Percentiles rank a stretch among this genome's conserved stretches.
Evolutionary conservation across 2,329 filamentous ascomycete genomes (phyloP).

Genomic region (Cryphonectria parasitica): DNA sequence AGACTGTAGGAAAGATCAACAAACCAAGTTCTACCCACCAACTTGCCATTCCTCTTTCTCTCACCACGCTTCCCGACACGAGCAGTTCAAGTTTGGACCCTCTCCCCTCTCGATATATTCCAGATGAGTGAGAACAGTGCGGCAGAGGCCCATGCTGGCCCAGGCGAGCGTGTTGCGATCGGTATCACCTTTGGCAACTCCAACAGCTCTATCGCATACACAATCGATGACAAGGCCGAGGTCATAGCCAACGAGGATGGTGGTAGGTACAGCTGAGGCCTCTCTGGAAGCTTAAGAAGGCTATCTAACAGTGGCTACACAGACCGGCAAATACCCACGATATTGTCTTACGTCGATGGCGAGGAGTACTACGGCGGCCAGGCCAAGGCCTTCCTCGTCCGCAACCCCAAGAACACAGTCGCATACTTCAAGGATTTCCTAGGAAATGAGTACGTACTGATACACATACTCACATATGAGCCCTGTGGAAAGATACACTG

Average conservation of each 20-base stretch:
- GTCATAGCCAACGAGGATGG: constrained; percentile 99
- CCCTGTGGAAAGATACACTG: too few species aligned
- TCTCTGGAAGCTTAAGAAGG: not conserved
- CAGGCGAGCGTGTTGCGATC: constrained; percentile 72
- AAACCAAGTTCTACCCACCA: not conserved
- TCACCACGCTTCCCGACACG: constrained; percentile 27
- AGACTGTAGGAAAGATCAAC: not conserved
- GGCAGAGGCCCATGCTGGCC: constrained; percentile 51
- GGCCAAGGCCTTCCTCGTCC: constrained; percentile 90
- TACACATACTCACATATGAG: not conserved
- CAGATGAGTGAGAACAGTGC: constrained; percentile 53
- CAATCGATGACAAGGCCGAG: constrained; percentile 90
- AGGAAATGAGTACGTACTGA: constrained; percentile 76
- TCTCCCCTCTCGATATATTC: not conserved
- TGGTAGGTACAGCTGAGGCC: constrained; percentile 58
- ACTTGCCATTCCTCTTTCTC: constrained; percentile 3
- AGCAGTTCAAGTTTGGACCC: too few species aligned
- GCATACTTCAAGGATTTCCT: constrained; percentile 96
- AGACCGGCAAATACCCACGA: constrained; percentile 96
- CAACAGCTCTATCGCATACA: constrained; percentile 95
- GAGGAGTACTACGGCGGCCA: constrained; percentile 97
- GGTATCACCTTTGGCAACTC: constrained; percentile 98
- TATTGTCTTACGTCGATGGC: constrained; percentile 91
- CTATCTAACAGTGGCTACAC: constrained; percentile 19
- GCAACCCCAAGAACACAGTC: constrained; percentile 91